Base-by-base conservation (phyloP, 352 stramenopile species). In the Aphanomyces euteiches region DNA sequence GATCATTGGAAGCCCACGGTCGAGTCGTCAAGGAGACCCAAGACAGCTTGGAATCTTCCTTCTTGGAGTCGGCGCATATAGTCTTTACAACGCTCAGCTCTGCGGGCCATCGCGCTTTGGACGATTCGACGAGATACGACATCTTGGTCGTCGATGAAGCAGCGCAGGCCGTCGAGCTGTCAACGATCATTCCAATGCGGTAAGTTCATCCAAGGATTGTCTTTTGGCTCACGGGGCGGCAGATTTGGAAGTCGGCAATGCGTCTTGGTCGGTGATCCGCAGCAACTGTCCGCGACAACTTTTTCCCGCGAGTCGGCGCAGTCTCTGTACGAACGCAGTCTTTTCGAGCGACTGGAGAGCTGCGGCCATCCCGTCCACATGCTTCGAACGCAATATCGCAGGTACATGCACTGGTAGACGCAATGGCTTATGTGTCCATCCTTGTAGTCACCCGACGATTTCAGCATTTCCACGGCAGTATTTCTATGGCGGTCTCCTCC, bases 31-130 rank as follows among this genome's bases (percentile, higher is more conserved):
- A 89, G 53, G 78, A 80, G 37, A 88, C 85, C 19, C 85, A 87
- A 1, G 85, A 96, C 63, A 90, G 82, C 2, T 75, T 95, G 5
- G 87, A 95, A 69, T 85, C 90, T 28, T 95, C 86, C 3, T 92
- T 95, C 59, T 73, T 96, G 21, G 90, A 97, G 73, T 95, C 86
- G 43, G 90, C 90, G 7, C 90, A 98, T 48, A 92, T 98, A 48
- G 87, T 97, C 3, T 98, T 98, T 54, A 97, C 90, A 12, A 98
- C 92, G 2, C 77, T 98, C 10, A 96, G 89, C 71, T 96, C 87
- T 60, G 89, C 88, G 7, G 92, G 90, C 56, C 84, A 93, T 67
- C 79, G 82, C 47, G 85, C 88, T 7, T 74, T 96, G 17, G 85
- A 96, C 74, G 85, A 84, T 12, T 90, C 82, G 48, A 78, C 77